Conservation (phyloP, 139 green algal species). For the Chlorella sorokiniana region DNA sequence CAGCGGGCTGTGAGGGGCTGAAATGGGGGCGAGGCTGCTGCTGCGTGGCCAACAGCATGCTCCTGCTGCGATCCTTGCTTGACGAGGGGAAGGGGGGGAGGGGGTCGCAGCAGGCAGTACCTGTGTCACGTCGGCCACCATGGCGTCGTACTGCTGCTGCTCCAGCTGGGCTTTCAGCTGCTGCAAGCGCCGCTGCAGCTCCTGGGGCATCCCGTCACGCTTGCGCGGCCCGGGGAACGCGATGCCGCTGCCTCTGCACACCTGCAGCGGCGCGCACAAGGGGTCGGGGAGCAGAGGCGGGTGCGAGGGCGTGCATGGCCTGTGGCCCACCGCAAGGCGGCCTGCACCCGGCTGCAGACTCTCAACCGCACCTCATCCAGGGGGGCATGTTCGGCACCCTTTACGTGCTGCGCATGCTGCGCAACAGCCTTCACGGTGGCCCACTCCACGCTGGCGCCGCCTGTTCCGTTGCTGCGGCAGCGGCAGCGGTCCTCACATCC, state of each 20-base stretch:
- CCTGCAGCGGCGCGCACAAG: conserved; percentile 5
- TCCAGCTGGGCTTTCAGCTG: conserved; percentile 55
- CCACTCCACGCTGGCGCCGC: not conserved
- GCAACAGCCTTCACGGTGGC: not conserved
- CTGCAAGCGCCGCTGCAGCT: conserved; percentile 60
- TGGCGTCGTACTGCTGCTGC: conserved; percentile 54
- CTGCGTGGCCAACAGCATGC: too few species aligned
- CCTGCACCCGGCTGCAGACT: not conserved
- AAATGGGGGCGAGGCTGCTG: too few species aligned
- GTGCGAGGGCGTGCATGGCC: not conserved
- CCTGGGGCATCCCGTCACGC: conserved; percentile 39
- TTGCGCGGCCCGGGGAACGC: conserved; percentile 40
- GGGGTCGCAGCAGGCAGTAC: not conserved
- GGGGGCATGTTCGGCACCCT: not conserved
- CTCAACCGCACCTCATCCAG: conserved; percentile 4
- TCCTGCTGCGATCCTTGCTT: too few species aligned
- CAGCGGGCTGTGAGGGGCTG: too few species aligned
- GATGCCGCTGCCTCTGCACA: conserved; percentile 48
- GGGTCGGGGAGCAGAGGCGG: not conserved
- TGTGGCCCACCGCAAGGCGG: not conserved
- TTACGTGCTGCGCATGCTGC: not conserved
- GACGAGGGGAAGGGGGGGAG: too few species aligned
- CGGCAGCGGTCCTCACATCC: conserved; percentile 3
- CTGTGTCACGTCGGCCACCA: conserved; percentile 52
- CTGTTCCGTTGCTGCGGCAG: not conserved